Percentiles rank a stretch among this genome's conserved stretches.
These are phyloP conservation scores for Incumbomyces lentus DNA, from an alignment of 2,329 filamentous ascomycete species.

Conservation along the genomic window DNA sequence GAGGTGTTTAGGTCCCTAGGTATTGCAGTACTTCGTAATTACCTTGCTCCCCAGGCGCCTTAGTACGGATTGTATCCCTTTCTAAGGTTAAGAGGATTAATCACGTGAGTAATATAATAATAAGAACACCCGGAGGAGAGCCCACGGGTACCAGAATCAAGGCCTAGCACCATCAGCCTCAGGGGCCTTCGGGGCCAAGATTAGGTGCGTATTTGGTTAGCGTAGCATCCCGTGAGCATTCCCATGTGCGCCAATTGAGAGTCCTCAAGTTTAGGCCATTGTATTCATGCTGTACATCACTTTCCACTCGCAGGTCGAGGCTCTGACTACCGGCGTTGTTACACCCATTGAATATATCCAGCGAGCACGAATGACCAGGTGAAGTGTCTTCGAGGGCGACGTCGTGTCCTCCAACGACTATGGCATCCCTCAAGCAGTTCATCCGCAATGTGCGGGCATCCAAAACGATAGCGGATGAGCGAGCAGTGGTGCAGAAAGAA, in stretches of 20 bases:
- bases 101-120: too few species aligned
- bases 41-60: too few species aligned
- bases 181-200: too few species aligned
- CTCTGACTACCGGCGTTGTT: too few species aligned
- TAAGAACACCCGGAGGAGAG: too few species aligned
- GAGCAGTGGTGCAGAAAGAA: conserved; percentile 97
- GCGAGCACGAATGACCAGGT: background rate
- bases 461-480: conserved; percentile 97
- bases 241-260: background rate
- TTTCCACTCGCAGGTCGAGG: background rate
- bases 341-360: too few species aligned
- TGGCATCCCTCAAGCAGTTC: conserved; percentile 72
- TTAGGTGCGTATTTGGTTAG: conserved; percentile 1
- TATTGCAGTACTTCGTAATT: too few species aligned
- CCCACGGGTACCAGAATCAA: too few species aligned
- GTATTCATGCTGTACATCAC: background rate
- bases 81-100: too few species aligned
- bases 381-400: conserved; percentile 2
- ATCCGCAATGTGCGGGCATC: conserved; percentile 97
- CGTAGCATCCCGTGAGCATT: background rate
- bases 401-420: conserved; percentile 1
- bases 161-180: background rate
- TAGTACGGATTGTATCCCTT: too few species aligned
- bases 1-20: too few species aligned
- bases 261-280: background rate